These are phyloP conservation scores for Stephanodiscus minutulus DNA, from an alignment of 108 stramenopile species.

Conservation along the genomic window DNA sequence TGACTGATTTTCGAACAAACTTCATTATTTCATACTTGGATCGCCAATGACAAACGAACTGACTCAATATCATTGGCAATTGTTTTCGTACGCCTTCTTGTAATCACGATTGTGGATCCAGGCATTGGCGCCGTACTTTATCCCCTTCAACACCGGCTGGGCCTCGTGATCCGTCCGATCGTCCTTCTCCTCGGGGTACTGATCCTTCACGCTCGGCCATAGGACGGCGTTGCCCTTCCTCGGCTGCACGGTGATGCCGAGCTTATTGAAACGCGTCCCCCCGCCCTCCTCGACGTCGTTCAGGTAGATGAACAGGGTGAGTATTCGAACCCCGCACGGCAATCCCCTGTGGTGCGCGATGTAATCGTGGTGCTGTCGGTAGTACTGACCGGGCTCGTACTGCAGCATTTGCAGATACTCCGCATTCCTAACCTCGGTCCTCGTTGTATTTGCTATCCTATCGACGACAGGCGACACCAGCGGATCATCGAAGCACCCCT, in stretches of 20 bases:
- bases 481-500: slow-evolving; percentile 32
- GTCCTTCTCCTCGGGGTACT: slow-evolving; percentile 63
- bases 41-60: too few species aligned
- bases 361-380: slow-evolving; percentile 57
- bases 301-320: slow-evolving; percentile 87
- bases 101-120: slow-evolving; percentile 88
- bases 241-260: slow-evolving; percentile 67
- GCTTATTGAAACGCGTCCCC: slow-evolving; percentile 76
- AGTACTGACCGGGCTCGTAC: slow-evolving; percentile 63
- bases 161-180: slow-evolving; percentile 80
- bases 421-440: slow-evolving; percentile 14
- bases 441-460: slow-evolving; percentile 15
- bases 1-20: not conserved
- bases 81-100: slow-evolving; percentile 7
- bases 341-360: slow-evolving; percentile 47
- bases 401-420: slow-evolving; percentile 71
- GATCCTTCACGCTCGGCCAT: slow-evolving; percentile 81
- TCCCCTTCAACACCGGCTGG: slow-evolving; percentile 71
- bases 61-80: not conserved
- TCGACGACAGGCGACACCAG: slow-evolving; percentile 14
- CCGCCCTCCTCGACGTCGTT: slow-evolving; percentile 90
- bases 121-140: slow-evolving; percentile 89
- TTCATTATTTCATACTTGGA: too few species aligned
- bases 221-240: slow-evolving; percentile 74
- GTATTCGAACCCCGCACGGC: slow-evolving; percentile 78